Percentiles rank a stretch among this genome's conserved stretches.
Evolutionary conservation across 768 basidiomycete species (phyloP).

Genomic region (Saitozyma sp.): DNA sequence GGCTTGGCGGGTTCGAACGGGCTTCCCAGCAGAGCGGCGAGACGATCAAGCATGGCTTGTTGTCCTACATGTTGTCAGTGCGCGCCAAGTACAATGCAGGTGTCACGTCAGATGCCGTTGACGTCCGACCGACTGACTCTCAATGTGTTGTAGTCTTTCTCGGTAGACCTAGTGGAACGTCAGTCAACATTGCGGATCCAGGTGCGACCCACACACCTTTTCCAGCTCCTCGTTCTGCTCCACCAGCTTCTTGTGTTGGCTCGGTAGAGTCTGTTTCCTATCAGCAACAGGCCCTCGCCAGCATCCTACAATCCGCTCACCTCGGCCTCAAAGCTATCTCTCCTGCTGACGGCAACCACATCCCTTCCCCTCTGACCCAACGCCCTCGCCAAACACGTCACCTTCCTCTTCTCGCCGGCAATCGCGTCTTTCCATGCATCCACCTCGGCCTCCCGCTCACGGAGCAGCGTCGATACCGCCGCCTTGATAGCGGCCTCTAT

Average conservation of each 20-base stretch:
- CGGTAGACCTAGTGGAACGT: constrained; percentile 35
- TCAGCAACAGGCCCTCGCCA: background rate
- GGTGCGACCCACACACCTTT: constrained; percentile 15
- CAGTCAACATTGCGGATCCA: constrained; percentile 7
- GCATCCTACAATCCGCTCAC: constrained; percentile 11
- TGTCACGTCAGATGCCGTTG: constrained; percentile 62
- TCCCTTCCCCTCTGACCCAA: constrained; percentile 62
- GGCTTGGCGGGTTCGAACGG: constrained; percentile 59
- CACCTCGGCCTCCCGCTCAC: constrained; percentile 70
- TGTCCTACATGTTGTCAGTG: constrained; percentile 63
- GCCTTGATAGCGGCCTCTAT: constrained; percentile 73
- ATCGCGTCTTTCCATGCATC: constrained; percentile 71
- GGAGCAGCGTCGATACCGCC: constrained; percentile 73
- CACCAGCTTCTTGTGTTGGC: constrained; percentile 66
- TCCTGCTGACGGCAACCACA: constrained; percentile 67
- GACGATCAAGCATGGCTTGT: constrained; percentile 76
- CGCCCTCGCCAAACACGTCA: constrained; percentile 66
- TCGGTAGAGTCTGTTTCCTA: constrained; percentile 61
- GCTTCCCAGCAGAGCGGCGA: constrained; percentile 79
- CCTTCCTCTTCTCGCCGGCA: constrained; percentile 63
- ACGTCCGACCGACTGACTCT: constrained; percentile 23
- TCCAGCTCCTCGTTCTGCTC: constrained; percentile 69
- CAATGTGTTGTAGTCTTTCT: constrained; percentile 32
- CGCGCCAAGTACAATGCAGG: too few relatives aligned
- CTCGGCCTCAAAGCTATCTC: constrained; percentile 54